These are phyloP conservation scores for Mucor plumbeus DNA, from an alignment of 371 early-diverging fungal species.

Conservation along the genomic window DNA sequence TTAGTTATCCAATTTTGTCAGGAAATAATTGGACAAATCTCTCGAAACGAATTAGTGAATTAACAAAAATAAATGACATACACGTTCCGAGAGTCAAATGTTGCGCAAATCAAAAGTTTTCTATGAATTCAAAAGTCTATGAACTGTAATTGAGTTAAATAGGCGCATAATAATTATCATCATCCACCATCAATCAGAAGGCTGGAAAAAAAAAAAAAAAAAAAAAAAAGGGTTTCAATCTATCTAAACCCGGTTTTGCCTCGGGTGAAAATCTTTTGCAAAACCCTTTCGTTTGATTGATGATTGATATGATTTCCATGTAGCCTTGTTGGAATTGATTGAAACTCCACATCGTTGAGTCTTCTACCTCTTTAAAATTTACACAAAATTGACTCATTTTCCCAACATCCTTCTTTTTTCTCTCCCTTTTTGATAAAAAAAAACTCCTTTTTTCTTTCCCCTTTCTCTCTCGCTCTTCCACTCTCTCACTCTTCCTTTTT, in stretches of 20 bases:
- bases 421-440: neutral
- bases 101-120: neutral
- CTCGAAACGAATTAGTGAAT: too few relatives aligned
- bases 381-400: constrained; percentile 5
- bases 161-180: neutral
- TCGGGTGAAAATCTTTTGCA: neutral
- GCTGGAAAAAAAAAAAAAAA: neutral
- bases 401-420: constrained; percentile 8
- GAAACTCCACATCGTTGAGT: neutral
- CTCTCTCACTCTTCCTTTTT: constrained; percentile 2
- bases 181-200: neutral
- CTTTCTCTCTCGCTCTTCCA: neutral
- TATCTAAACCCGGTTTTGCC: constrained; percentile 12
- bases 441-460: constrained; percentile 10
- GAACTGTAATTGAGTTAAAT: neutral
- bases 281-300: neutral
- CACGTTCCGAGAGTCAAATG: too few relatives aligned
- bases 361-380: constrained; percentile 1
- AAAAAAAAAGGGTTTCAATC: neutral
- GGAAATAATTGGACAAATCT: too few relatives aligned
- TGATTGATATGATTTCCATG: neutral
- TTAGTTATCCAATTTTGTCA: too few relatives aligned
- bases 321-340: neutral
- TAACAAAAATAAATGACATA: too few relatives aligned
- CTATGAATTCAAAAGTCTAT: too few relatives aligned